A percentile compares a stretch with the other conserved stretches of the same genome.
phyloP scores from a whole-genome alignment of 768 basidiomycete species.

The Rubroboletus satanas region DNA sequence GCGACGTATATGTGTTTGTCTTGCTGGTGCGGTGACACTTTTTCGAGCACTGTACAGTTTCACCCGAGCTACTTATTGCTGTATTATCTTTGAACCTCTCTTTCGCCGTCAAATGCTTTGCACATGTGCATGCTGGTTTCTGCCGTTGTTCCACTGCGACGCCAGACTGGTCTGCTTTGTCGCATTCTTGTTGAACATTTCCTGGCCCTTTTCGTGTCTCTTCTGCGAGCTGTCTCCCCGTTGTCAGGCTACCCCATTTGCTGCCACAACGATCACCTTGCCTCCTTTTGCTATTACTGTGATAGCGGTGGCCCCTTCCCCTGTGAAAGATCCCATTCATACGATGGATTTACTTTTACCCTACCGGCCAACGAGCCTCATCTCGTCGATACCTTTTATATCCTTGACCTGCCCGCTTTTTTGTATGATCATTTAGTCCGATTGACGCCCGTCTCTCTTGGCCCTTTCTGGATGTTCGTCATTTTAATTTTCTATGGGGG shows the following conservation, averaged over 20 bases:
- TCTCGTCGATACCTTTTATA: slow-evolving; percentile 31
- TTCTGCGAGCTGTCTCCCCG: slow-evolving; percentile 2
- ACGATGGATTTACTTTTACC: slow-evolving; percentile 23
- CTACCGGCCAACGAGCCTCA: slow-evolving; percentile 35
- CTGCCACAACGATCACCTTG: not conserved
- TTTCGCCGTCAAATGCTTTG: not conserved
- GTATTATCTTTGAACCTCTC: slow-evolving; percentile 19
- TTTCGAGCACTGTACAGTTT: slow-evolving; percentile 19
- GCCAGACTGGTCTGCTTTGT: slow-evolving; percentile 26
- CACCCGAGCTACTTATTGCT: slow-evolving; percentile 17
- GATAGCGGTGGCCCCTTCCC: slow-evolving; percentile 3
- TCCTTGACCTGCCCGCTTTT: not conserved
- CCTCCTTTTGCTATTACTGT: not conserved
- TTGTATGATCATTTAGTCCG: not conserved
- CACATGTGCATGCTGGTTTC: slow-evolving; percentile 21
- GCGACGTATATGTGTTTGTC: slow-evolving; percentile 6
- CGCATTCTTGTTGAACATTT: slow-evolving; percentile 7
- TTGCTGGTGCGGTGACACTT: slow-evolving; percentile 9
- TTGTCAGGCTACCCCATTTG: slow-evolving; percentile 10
- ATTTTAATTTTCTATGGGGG: not conserved
- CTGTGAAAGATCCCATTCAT: slow-evolving; percentile 18
- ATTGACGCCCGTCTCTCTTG: not conserved
- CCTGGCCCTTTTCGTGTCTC: not conserved
- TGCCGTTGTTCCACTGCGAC: slow-evolving; percentile 22
- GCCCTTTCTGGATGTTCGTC: not conserved